Evolutionary conservation across 1,139 yeast species (phyloP).

Genomic region (Kurtzmaniella quercitrusa): DNA sequence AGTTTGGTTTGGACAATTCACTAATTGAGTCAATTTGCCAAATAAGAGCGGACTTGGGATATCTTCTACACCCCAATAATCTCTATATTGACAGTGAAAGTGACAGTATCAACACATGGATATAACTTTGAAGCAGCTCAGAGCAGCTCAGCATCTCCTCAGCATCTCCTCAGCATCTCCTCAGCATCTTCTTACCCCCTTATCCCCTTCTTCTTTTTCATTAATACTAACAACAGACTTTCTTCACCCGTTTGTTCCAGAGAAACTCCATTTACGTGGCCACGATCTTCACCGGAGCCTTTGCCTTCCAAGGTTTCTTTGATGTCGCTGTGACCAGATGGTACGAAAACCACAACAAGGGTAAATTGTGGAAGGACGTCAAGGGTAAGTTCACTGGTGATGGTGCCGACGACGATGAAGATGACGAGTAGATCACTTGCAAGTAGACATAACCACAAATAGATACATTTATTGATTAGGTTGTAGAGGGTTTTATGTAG

Average conservation of each 20-base stretch:
- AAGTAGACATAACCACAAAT: neutral
- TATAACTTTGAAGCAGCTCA: no score
- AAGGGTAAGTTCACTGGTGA: conserved; percentile 59
- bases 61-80: no score
- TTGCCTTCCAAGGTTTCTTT: conserved; percentile 83
- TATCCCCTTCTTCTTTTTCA: no score
- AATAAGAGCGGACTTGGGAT: no score
- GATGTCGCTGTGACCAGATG: conserved; percentile 73
- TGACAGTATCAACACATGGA: no score
- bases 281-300: conserved; percentile 80
- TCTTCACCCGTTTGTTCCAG: conserved; percentile 58
- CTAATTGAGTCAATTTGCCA: no score
- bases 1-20: no score
- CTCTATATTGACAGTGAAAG: no score
- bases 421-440: conserved; percentile 31
- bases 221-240: conserved; percentile 6
- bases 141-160: no score
- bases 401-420: conserved; percentile 57
- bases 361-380: conserved; percentile 97
- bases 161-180: no score
- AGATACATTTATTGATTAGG: neutral
- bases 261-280: conserved; percentile 92
- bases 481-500: no score
- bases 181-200: no score
- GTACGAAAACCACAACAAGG: conserved; percentile 87